Evolutionary conservation across 2,329 filamentous ascomycete species (phyloP), one percentile per base, ranked within the genome.

Genomic region (Stylonectria norvegica): DNA sequence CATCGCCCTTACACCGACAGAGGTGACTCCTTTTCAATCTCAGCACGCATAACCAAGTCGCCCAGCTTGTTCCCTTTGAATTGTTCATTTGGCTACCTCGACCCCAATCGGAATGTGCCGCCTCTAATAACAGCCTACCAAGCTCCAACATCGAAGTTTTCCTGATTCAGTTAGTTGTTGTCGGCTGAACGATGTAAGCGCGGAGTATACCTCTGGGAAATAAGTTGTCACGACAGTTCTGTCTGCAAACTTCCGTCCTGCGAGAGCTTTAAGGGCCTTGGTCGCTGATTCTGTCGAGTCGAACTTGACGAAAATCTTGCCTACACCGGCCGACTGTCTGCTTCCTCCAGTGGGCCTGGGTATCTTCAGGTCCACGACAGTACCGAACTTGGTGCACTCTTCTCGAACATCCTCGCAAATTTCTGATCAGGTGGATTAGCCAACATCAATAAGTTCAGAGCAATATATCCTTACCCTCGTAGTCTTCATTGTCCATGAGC

Each of bases 231-330:
- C 89, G 19, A 98, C 94, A 4, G 93, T 98, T 55, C 94, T 81
- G 68, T 97, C 89, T 1, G 90, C 87, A 63, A 98, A 99, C 64
- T 97, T 96, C 50, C 94, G 79, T 33, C 93, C 93, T 20, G 94
- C 93, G 55, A 99, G 73, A n/a, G 89, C 84, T 57, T 85, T 83
- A 41, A 98, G 73, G 6, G 93, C 94, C 58, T 87, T 90, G 48
- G 86, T 84, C 15, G 91, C 87, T 7, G 83, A 81, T 36, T 89
- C 88, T 3, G 78, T 70, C 3, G 74, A 79, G 50, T 93, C 87
- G 60, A 89, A 98, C 64, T 96, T 97, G 71, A 98, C 84, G 62
- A 85, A 98, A 53, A 99, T 97, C 75, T 97, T 98, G 62, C 93
- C 93, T 16, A 98, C 89, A 33, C 93, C 93, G 20, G 88, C 79